Base-by-base conservation (phyloP, 2,329 filamentous ascomycete species). In the Paecilomyces fulvus region DNA sequence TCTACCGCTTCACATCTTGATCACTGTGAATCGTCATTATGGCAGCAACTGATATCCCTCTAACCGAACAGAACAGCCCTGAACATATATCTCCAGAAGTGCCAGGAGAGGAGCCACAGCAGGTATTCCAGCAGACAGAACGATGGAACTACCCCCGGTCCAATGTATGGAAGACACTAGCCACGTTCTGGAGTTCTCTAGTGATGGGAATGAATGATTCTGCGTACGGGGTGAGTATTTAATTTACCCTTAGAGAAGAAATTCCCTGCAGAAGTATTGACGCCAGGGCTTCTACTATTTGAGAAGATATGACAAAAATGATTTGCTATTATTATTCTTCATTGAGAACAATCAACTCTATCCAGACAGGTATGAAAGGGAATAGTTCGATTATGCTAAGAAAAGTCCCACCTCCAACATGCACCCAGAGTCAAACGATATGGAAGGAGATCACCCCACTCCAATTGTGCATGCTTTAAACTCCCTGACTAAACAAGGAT, bases 181-280 rank as follows among this genome's bases (percentile, higher is more conserved):
- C 10, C 17, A 33, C 14, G 51, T 48, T 14, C 56, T 53, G 12
- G 56, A 55, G 43, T 31, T 30, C 49, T 23, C 37, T 64, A 12
- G 58, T 65, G 7, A 65, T 65, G 61, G 63, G 63, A 3, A 56
- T 59, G 12, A 65, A 65, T 55, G 61, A 65, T 52, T 59, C 62
- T 30, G 59, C 61, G n/a, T 63, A 56, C 30, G 55, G 37, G 37
- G 37, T 20, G 14, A 17, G 37, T 43, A 43, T 28, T 25, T 54
- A 14, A n/a, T n/a, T n/a, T n/a, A n/a, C n/a, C 7, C 25, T 21
- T 21, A 2, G 1, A 21, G 21, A 21, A 21, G 21, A 21, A 21
- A 49, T 21, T 21, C 3, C 21, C 21, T 21, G 21, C 21, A 3
- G 3, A 21, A n/a, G n/a, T 37, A 14, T 37, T 6, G n/a, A n/a